Evolutionary conservation across 2,329 filamentous ascomycete genomes (phyloP).

Genomic region (Torrubiella hemipterigena): DNA sequence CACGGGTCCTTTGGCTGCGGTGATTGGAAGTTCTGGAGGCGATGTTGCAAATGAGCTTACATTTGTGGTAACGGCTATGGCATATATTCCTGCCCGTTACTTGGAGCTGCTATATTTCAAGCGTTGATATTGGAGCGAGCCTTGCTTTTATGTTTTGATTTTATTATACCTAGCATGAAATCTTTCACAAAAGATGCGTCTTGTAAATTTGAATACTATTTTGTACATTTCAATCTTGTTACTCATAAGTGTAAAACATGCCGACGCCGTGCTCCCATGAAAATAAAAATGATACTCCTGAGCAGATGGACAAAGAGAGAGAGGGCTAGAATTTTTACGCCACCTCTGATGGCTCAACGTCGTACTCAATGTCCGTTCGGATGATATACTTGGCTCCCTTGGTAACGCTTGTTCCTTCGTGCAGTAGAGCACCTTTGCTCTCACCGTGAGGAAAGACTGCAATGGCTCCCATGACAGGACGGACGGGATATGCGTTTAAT

Average conservation of each 20-base stretch:
- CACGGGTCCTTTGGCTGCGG: slow-evolving; percentile 39
- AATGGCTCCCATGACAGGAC: slow-evolving; percentile 56
- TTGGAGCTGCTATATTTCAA: slow-evolving; percentile 20
- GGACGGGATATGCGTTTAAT: slow-evolving; percentile 57
- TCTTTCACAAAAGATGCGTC: too few species aligned
- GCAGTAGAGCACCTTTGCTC: slow-evolving; percentile 49
- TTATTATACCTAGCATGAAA: too few species aligned
- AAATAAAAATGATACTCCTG: too few species aligned
- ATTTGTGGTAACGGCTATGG: slow-evolving; percentile 30
- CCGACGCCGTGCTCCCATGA: too few species aligned
- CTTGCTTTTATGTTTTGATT: too few species aligned
- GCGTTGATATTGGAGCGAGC: too few species aligned
- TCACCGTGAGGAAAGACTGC: slow-evolving; percentile 62
- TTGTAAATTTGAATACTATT: too few species aligned
- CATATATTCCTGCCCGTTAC: slow-evolving; percentile 27
- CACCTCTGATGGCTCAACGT: slow-evolving; percentile 39
- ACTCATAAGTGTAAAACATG: too few species aligned
- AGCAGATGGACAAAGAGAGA: too few species aligned
- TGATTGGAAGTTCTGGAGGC: slow-evolving; percentile 46
- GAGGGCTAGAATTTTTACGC: too few species aligned
- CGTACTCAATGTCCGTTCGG: slow-evolving; percentile 59
- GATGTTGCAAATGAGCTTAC: slow-evolving; percentile 32
- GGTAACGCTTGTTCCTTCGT: slow-evolving; percentile 60
- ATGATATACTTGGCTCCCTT: slow-evolving; percentile 59
- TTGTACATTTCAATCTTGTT: too few species aligned